phyloP scores from a whole-genome alignment of 305 asterid species.

The Striga hermonthica region DNA sequence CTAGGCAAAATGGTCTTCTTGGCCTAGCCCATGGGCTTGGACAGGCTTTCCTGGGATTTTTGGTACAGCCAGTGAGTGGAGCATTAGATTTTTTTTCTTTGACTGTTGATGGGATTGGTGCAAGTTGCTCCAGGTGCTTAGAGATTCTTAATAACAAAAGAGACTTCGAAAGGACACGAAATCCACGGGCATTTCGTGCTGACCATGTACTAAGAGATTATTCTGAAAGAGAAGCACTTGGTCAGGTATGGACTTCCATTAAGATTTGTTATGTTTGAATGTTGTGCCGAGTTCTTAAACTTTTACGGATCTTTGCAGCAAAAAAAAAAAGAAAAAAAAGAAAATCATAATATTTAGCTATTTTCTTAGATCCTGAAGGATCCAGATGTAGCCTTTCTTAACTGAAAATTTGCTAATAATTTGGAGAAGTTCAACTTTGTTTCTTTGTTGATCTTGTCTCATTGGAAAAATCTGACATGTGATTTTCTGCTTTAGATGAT shows the following conservation, averaged over 20 bases:
- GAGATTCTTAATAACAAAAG: conserved; percentile 79
- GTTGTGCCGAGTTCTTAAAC: background rate
- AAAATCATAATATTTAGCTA: background rate
- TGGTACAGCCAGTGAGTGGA: conserved; percentile 96
- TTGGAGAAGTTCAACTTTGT: conserved; percentile 1
- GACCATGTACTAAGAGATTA: conserved; percentile 79
- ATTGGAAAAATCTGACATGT: conserved; percentile 25
- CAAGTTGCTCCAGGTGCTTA: conserved; percentile 93
- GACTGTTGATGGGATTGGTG: conserved; percentile 98
- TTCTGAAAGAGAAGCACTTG: conserved; percentile 82
- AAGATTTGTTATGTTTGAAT: background rate
- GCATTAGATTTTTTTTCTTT: conserved; percentile 92
- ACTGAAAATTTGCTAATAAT: conserved; percentile 11
- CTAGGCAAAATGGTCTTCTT: conserved; percentile 89
- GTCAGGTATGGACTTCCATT: conserved; percentile 60
- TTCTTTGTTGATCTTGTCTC: conserved; percentile 13
- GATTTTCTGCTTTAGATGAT: conserved; percentile 56
- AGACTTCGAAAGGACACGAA: conserved; percentile 66
- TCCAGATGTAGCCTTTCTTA: conserved; percentile 17
- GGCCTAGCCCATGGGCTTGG: conserved; percentile 99
- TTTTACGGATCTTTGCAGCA: too few species aligned
- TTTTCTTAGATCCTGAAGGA: conserved; percentile 12
- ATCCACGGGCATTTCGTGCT: conserved; percentile 88
- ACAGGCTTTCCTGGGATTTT: conserved; percentile 82
- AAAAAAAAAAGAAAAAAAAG: too few species aligned